phyloP scores from a whole-genome alignment of 305 asterid species.

The Petunia hybrid region DNA sequence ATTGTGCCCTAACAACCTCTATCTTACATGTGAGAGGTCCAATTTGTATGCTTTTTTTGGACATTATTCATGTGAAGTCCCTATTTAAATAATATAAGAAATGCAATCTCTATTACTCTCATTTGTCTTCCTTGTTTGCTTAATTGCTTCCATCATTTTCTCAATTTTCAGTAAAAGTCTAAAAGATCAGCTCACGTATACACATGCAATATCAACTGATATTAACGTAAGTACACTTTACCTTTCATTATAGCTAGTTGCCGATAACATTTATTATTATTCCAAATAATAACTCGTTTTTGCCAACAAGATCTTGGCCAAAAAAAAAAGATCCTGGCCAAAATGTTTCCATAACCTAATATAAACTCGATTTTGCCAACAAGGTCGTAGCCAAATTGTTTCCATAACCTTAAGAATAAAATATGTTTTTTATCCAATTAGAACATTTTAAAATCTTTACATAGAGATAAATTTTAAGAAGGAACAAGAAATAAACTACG shows the following conservation, averaged over 20 bases:
- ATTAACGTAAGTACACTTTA: neutral
- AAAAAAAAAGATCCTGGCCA: neutral
- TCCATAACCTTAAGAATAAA: neutral
- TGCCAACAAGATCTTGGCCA: neutral
- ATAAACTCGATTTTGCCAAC: neutral
- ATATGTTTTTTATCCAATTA: too few species aligned
- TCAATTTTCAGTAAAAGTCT: neutral
- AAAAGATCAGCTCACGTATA: neutral
- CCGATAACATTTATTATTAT: neutral
- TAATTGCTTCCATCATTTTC: neutral
- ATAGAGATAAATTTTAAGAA: too few species aligned
- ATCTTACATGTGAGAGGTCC: constrained; percentile 25
- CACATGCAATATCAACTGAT: neutral
- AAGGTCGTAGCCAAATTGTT: neutral
- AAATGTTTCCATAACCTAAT: neutral
- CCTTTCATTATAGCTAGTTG: neutral
- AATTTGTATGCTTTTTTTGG: neutral
- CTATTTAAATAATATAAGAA: neutral
- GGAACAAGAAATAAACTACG: too few species aligned
- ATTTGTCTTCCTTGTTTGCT: neutral
- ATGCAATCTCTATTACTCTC: neutral
- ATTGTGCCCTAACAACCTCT: constrained; percentile 34
- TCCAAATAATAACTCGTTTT: neutral
- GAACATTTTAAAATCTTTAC: too few species aligned
- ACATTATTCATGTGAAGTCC: constrained; percentile 23